Evolutionary conservation across 768 basidiomycete genomes (phyloP).

Genomic region (Pleurotus eryngii): DNA sequence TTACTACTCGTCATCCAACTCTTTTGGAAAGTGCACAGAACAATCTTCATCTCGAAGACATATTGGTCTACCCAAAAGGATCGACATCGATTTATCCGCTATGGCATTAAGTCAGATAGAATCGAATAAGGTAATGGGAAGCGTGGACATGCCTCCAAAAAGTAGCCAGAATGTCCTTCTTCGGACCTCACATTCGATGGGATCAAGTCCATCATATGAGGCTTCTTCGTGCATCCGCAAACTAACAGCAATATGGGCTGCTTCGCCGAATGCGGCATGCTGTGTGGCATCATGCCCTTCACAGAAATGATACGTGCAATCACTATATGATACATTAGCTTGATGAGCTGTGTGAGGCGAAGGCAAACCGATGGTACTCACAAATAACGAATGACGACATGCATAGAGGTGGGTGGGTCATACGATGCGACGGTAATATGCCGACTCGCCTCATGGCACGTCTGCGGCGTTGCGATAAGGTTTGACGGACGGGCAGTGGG

Average conservation of each 20-base stretch:
- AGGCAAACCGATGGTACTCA: conserved; percentile 33
- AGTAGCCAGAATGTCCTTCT: conserved; percentile 86
- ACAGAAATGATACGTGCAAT: conserved; percentile 85
- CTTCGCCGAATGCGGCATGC: conserved; percentile 85
- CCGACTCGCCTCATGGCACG: conserved; percentile 78
- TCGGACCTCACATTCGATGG: conserved; percentile 86
- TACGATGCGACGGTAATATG: conserved; percentile 79
- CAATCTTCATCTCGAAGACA: conserved; percentile 89
- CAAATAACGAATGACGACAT: conserved; percentile 89
- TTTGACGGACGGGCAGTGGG: background rate
- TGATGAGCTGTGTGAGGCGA: conserved; percentile 8
- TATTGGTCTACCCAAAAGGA: conserved; percentile 80
- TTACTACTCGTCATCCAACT: conserved; percentile 87
- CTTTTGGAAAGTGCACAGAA: conserved; percentile 83
- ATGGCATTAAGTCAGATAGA: conserved; percentile 11
- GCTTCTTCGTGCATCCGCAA: conserved; percentile 85
- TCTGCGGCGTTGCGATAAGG: conserved; percentile 31
- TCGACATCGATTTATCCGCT: conserved; percentile 91
- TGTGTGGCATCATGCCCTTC: conserved; percentile 86
- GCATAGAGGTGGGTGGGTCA: conserved; percentile 80
- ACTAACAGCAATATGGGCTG: conserved; percentile 78
- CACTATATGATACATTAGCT: conserved; percentile 36
- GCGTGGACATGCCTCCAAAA: conserved; percentile 65
- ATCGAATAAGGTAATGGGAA: conserved; percentile 8
- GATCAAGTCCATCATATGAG: conserved; percentile 77